phyloP scores from a whole-genome alignment of 352 stramenopile genomes.

The Globisporangium ultimum region DNA sequence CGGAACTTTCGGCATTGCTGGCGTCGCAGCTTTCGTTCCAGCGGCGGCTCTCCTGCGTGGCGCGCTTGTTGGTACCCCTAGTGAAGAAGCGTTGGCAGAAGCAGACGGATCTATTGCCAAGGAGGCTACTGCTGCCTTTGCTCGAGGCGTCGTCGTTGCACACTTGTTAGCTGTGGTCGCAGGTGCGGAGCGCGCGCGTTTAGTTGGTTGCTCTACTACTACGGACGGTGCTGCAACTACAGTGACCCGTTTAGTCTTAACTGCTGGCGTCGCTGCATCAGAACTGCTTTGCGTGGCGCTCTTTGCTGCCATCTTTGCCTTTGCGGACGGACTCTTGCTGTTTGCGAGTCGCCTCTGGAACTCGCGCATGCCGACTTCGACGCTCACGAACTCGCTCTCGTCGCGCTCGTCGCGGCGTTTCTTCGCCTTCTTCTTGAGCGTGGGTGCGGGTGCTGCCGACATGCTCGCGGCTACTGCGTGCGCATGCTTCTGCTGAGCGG shows the following conservation, averaged over 20 bases:
- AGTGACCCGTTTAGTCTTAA: not conserved
- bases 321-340: conserved; percentile 8
- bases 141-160: not conserved
- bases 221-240: not conserved
- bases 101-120: not conserved
- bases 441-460: conserved; percentile 3
- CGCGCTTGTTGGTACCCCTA: not conserved
- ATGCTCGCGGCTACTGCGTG: not conserved
- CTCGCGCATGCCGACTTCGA: conserved; percentile 70
- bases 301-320: not conserved
- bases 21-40: not conserved
- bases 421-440: conserved; percentile 22
- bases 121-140: conserved; percentile 2
- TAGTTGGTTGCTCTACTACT: conserved; percentile 1
- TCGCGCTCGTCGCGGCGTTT: conserved; percentile 19
- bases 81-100: not conserved
- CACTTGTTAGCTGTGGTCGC: not conserved
- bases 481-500: conserved; percentile 16
- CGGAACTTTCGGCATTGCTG: conserved; percentile 1
- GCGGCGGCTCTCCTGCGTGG: conserved; percentile 3
- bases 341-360: conserved; percentile 51
- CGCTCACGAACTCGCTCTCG: conserved; percentile 72
- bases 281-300: conserved; percentile 4
- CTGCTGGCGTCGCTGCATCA: conserved; percentile 5
- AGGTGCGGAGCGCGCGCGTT: conserved; percentile 4